Conservation (phyloP, 1,139 yeast genomes). For the Arxiozyma slooffiae region DNA sequence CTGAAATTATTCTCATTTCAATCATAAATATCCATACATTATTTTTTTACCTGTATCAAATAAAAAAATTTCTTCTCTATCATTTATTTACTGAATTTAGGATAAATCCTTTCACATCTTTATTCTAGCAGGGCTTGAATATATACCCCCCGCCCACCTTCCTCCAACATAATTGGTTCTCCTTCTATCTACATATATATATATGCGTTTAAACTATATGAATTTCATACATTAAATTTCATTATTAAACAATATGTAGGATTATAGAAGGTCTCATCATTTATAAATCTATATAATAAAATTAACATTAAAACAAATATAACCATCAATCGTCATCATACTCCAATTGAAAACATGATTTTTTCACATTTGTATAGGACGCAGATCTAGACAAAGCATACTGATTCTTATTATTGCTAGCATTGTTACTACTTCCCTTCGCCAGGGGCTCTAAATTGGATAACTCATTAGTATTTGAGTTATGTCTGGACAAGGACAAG, state of each 20-base stretch:
- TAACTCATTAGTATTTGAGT: slow-evolving; percentile 9
- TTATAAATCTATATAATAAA: neutral
- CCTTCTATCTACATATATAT: no score
- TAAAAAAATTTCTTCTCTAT: no score
- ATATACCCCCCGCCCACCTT: no score
- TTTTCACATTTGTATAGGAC: neutral
- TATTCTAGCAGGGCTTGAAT: no score
- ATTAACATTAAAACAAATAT: no score
- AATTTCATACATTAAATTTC: no score
- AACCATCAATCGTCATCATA: neutral
- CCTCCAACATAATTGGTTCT: no score
- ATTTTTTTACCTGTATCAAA: no score
- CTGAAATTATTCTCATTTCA: slow-evolving; percentile 13
- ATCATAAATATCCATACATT: neutral
- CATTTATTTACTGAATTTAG: no score
- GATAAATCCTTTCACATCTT: no score
- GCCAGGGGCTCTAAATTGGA: neutral
- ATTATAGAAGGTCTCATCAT: neutral
- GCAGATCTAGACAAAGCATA: neutral
- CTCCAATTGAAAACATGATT: neutral
- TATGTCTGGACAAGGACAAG: slow-evolving; percentile 20
- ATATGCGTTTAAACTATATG: no score
- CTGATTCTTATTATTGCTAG: neutral
- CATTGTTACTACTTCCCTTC: neutral
- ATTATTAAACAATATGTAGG: no score